Conservation (phyloP, 768 basidiomycete genomes). For the button mushroom (Agaricus bisporus) region DNA sequence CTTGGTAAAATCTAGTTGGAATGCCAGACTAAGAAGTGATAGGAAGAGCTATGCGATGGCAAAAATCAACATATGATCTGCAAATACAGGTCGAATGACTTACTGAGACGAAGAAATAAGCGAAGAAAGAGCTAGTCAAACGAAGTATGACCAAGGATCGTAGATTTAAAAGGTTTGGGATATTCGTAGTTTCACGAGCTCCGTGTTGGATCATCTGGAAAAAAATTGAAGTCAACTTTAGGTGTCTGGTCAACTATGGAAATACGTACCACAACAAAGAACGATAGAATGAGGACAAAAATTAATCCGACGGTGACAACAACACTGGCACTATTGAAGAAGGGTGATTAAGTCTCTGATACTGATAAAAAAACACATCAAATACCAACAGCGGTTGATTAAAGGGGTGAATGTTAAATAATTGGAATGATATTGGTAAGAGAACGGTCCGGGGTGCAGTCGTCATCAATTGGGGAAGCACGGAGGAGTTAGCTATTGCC, state of each 20-base stretch:
- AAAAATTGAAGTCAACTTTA: background rate
- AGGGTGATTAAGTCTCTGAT: too few species aligned
- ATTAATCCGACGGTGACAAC: slow-evolving; percentile 50
- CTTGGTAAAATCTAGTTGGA: slow-evolving; percentile 48
- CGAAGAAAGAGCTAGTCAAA: slow-evolving; percentile 21
- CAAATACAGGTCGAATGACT: slow-evolving; percentile 1
- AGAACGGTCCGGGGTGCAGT: slow-evolving; percentile 45
- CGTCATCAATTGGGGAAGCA: slow-evolving; percentile 29
- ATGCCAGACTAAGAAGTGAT: slow-evolving; percentile 52
- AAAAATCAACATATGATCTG: background rate
- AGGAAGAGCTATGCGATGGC: slow-evolving; percentile 39
- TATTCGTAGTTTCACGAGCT: slow-evolving; percentile 25
- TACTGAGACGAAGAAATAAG: slow-evolving; percentile 35
- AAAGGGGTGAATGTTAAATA: slow-evolving; percentile 51
- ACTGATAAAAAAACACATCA: background rate
- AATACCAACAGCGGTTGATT: slow-evolving; percentile 49
- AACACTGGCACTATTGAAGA: slow-evolving; percentile 39
- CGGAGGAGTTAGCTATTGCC: slow-evolving; percentile 22
- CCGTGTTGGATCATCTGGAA: slow-evolving; percentile 24
- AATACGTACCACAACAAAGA: slow-evolving; percentile 35
- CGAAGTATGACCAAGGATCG: slow-evolving; percentile 26
- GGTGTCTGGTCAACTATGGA: background rate
- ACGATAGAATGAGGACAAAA: slow-evolving; percentile 40
- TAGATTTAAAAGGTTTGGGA: slow-evolving; percentile 21
- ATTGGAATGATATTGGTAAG: slow-evolving; percentile 40